Base-by-base conservation (phyloP, 331 rosid genomes). In the Malus hybrid region DNA sequence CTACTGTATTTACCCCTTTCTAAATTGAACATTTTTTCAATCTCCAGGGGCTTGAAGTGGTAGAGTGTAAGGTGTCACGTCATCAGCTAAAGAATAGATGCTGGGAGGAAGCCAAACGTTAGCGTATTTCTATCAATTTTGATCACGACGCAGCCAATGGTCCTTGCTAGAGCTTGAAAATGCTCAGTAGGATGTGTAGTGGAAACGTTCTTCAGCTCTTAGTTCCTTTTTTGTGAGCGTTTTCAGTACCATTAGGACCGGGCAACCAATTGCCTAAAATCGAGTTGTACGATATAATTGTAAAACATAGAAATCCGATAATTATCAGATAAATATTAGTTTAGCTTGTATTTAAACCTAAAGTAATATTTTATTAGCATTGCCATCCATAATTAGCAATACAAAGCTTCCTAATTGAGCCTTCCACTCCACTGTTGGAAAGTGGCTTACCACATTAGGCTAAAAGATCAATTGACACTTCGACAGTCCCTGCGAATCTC, bases 401-500 rank as follows among this genome's bases (percentile, higher is more conserved):
- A 61, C 13, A 42, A 16, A 33, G 34, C 75, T 34, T 13, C 6
- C 56, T 50, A 50, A 50, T 50, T 50, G 56, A 19, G 42, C 68
- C 26, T 19, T 63, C 64, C 75, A 42, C 46, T 10, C 46, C 46
- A 53, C 19, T 12, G 32, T 53, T 19, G 73, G 28, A 32, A 32
- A 55, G 7, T 52, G 75, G 48, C 5, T 52, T 24, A n/a, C 61
- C 48, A 10, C 46, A 6, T 13, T 63, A 62, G 61, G 46, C 70
- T 19, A 66, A 18, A 50, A 9, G 67, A 2, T 61, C 48, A 81
- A 46, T 88, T 90, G 16, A 78, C 46, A 18, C 74, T 46, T 36
- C 87, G 80, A 60, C 97, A 95, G 77, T 89, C 52, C 56, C 70
- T 80, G 24, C 96, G 97, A 71, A 90, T 88, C 79, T 87, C 78